These are phyloP conservation scores for Grosmannia serpens DNA, from an alignment of 2,329 filamentous ascomycete genomes.

Conservation along the genomic window DNA sequence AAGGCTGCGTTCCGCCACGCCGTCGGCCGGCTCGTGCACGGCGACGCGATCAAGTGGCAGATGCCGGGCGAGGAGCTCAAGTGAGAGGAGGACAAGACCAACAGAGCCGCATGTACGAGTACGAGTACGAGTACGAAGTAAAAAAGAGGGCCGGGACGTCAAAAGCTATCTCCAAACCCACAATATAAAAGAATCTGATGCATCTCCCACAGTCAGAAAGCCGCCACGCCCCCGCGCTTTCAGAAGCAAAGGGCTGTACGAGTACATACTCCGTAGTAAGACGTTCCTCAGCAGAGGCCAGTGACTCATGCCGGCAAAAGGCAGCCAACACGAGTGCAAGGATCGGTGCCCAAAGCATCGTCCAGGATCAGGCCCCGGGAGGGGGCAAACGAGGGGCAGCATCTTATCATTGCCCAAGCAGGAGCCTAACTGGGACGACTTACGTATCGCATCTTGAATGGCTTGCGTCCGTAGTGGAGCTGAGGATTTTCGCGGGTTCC, in stretches of 20 bases:
- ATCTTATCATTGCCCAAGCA: too few relatives aligned
- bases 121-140: neutral
- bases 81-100: neutral
- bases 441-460: too few relatives aligned
- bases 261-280: too few relatives aligned
- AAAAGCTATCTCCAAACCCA: neutral
- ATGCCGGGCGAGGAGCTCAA: constrained; percentile 1
- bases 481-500: too few relatives aligned
- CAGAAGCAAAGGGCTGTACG: too few relatives aligned
- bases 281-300: too few relatives aligned
- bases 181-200: neutral
- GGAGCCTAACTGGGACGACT: too few relatives aligned
- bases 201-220: too few relatives aligned
- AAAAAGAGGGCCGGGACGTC: neutral
- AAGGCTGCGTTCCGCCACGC: constrained; percentile 4
- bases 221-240: too few relatives aligned
- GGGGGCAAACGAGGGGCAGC: too few relatives aligned
- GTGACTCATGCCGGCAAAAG: neutral
- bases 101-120: neutral
- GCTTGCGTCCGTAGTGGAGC: too few relatives aligned
- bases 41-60: constrained; percentile 6
- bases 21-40: constrained; percentile 5
- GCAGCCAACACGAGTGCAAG: too few relatives aligned
- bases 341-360: neutral
- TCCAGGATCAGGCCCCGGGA: neutral